Evolutionary conservation across 768 basidiomycete genomes (phyloP), one percentile per base, ranked within the genome.

Genomic region (Mycena rebaudengoi): DNA sequence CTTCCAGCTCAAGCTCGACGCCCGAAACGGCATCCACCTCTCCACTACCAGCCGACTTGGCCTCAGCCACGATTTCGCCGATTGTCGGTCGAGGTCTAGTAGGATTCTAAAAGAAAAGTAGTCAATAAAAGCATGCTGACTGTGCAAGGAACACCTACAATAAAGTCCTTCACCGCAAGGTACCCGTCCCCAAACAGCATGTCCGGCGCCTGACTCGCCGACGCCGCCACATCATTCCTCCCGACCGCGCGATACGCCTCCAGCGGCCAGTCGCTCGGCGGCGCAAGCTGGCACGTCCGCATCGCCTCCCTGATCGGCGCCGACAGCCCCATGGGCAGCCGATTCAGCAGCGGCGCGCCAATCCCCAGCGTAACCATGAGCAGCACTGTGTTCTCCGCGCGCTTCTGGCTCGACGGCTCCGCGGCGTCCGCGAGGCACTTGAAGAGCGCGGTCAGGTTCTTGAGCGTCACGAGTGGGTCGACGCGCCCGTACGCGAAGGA

Each of bases 301-400:
- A 91, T 82, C 1, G 92, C 93, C 74, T 99, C 98, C 54, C 90
- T 80, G 5, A 99, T 77, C 2, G 97, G 96, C 0, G 89, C 84
- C 2, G 89, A 85, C 28, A 93, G 80, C 0, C 92, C 92, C 12
- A 93, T 73, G 1, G 92, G 88, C 18, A 95, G 74, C 20, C 78
- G 76, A 56, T 85, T 80, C 40, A 92, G 69, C 50, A 88, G 81
- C 13, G 83, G 79, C 7, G 77, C 71, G 4, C 83, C 84, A 23
- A 83, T 75, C 7, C 80, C 74, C 7, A 82, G 76, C 3, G 78
- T 74, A 16, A 92, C 83, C 76, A 91, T 84, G 12, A 81, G 76
- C 21, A 79, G 78, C 25, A 93, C 80, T 0, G 89, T 88, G 64
- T 82, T 83, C 67, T 93, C 88, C 0, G 91, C 90, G 41, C 92